phyloP scores from a whole-genome alignment of 805 yeast species.

The Tetrapisispora phaffii region DNA sequence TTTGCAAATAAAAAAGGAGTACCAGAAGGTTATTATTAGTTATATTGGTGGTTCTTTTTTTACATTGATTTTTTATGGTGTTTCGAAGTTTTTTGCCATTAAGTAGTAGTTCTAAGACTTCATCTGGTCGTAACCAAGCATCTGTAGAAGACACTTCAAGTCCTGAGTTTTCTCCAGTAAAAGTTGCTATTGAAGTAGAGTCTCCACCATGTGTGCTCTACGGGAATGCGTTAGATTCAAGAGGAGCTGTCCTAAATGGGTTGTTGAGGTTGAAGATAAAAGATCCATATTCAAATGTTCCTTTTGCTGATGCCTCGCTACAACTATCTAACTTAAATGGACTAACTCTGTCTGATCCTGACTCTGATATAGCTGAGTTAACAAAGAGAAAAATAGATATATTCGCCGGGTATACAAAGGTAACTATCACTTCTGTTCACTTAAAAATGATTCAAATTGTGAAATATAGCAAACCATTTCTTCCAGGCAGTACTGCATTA shows the following conservation, averaged over 20 bases:
- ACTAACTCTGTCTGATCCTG: slow-evolving; percentile 6
- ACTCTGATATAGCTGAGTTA: slow-evolving; percentile 11
- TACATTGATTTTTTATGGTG: not conserved
- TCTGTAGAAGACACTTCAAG: not conserved
- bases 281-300: slow-evolving; percentile 16
- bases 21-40: too few relatives aligned
- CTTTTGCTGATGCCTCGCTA: slow-evolving; percentile 7
- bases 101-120: not conserved
- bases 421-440: slow-evolving; percentile 48
- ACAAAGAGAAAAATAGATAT: slow-evolving; percentile 18
- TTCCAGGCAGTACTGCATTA: slow-evolving; percentile 41
- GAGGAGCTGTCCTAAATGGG: slow-evolving; percentile 84
- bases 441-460: slow-evolving; percentile 66
- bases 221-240: slow-evolving; percentile 66
- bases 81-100: slow-evolving; percentile 3
- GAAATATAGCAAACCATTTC: slow-evolving; percentile 54
- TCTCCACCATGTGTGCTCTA: slow-evolving; percentile 85
- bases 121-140: too few relatives aligned
- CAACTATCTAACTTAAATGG: not conserved
- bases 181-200: slow-evolving; percentile 57
- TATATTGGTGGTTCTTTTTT: not conserved
- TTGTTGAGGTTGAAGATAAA: slow-evolving; percentile 50
- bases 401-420: slow-evolving; percentile 32
- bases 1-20: too few relatives aligned
- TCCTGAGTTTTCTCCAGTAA: slow-evolving; percentile 27